These are phyloP conservation scores for Capsella bursapastoris DNA, from an alignment of 345 rosid species.

Conservation along the genomic window DNA sequence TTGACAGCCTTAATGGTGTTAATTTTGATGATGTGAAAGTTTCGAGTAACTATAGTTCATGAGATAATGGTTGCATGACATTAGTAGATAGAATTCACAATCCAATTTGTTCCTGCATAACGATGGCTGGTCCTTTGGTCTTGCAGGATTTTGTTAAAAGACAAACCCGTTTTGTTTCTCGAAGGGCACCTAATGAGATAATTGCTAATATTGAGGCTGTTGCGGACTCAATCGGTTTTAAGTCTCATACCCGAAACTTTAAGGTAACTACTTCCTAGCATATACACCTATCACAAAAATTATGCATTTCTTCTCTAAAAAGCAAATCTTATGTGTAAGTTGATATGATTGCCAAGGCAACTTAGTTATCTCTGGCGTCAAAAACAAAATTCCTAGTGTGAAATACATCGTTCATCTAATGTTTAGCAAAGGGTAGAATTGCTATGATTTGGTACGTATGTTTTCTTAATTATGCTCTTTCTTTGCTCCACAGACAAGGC, in stretches of 20 bases:
- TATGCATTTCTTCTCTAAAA: neutral
- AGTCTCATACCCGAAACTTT: slow-evolving; percentile 71
- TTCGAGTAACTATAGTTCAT: slow-evolving; percentile 7
- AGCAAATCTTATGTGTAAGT: neutral
- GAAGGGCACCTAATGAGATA: slow-evolving; percentile 67
- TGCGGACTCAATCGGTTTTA: slow-evolving; percentile 67
- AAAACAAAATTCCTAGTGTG: neutral
- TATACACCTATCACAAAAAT: neutral
- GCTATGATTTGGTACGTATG: slow-evolving; percentile 13
- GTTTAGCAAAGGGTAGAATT: neutral
- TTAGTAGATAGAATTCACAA: slow-evolving; percentile 16
- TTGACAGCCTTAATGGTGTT: slow-evolving; percentile 2
- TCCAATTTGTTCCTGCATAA: neutral
- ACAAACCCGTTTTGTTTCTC: slow-evolving; percentile 90
- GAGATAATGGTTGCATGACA: slow-evolving; percentile 18
- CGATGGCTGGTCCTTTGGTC: slow-evolving; percentile 19
- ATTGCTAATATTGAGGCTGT: slow-evolving; percentile 70
- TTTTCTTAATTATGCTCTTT: neutral
- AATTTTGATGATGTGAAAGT: neutral
- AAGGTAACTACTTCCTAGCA: slow-evolving; percentile 58
- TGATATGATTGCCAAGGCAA: slow-evolving; percentile 15
- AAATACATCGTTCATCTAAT: neutral
- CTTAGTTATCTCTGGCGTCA: slow-evolving; percentile 3
- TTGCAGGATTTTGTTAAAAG: slow-evolving; percentile 74
- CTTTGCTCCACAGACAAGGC: slow-evolving; percentile 58